Evolutionary conservation across 768 basidiomycete genomes (phyloP), one percentile per base, ranked within the genome.

Genomic region (Tricholoma sp.): DNA sequence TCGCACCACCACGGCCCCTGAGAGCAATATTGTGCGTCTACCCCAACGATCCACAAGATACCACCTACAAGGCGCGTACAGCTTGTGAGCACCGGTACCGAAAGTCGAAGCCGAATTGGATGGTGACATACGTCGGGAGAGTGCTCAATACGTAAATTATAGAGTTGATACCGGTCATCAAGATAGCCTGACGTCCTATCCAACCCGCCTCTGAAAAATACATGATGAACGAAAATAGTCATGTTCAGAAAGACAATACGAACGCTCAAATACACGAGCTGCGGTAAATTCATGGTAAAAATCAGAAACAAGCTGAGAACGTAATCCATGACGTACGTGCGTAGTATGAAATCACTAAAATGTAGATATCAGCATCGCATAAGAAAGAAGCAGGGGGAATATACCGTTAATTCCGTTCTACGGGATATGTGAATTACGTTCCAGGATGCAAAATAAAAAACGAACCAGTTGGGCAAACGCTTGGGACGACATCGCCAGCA

Each of bases 401-500:
- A 53, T 70, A 90, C 91, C 90, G 67, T 95, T 97, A 65, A 97
- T 98, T 57, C 94, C 95, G 68, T 96, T 96, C 92, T 96, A 50
- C 7, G 59, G 6, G 12, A 53, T 17, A 29, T 6, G 36, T n/a
- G 9, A 47, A 13, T 42, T 34, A 55, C 11, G 17, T 39, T 33
- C 61, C 45, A 37, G 37, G 29, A 50, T 52, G 24, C 33, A 56
- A 39, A 50, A 53, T 7, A 55, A 44, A 63, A 24, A 5, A 78
- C 91, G 58, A 60, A 93, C 94, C 66, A 97, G 75, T 67, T 97
- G 95, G 42, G 95, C 95, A 71, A 97, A 96, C 41, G 91, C 90
- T 69, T 97, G 95, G 54, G 92, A 92, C 17, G 89, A 91, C 91
- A 95, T 95, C 13, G 95, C 95, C 47, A 98, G 82, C 59, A 97